Conservation (phyloP, 164 flowering plant species). For the Litsea cubeba region DNA sequence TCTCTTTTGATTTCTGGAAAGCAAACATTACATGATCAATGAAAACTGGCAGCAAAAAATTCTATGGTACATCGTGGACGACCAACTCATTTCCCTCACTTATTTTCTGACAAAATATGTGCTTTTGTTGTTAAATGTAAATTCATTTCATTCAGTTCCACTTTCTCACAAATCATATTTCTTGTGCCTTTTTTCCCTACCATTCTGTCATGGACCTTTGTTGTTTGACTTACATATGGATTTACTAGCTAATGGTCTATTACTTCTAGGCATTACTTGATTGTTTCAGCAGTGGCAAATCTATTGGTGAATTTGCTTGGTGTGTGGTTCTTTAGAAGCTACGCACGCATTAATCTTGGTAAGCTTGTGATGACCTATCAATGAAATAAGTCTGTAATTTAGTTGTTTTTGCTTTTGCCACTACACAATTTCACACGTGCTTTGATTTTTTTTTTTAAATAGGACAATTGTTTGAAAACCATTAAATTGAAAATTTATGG, state of each 20-base stretch:
- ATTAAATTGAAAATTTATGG: too few species aligned
- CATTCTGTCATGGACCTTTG: neutral
- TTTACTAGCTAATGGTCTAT: neutral
- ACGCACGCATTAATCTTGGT: constrained; percentile 90
- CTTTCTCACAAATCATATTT: neutral
- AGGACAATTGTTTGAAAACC: too few species aligned
- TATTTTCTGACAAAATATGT: too few species aligned
- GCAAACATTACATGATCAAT: too few species aligned
- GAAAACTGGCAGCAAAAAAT: too few species aligned
- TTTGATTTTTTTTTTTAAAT: too few species aligned
- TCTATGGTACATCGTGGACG: too few species aligned
- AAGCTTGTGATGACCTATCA: constrained; percentile 14
- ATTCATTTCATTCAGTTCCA: neutral
- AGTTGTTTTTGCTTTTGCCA: neutral
- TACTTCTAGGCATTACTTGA: constrained; percentile 79
- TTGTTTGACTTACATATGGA: neutral
- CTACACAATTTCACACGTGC: neutral
- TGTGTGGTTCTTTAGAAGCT: constrained; percentile 97
- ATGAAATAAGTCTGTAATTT: too few species aligned
- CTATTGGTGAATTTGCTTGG: constrained; percentile 91
- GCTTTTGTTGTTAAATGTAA: neutral
- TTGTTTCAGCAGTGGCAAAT: constrained; percentile 93
- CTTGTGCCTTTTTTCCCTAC: neutral
- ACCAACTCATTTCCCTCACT: neutral
- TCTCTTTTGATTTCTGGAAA: too few species aligned